A percentile compares a stretch with the other conserved stretches of the same genome.
These are phyloP conservation scores for Emydomyces testavorans DNA, from an alignment of 2,329 filamentous ascomycete genomes.

Conservation along the genomic window DNA sequence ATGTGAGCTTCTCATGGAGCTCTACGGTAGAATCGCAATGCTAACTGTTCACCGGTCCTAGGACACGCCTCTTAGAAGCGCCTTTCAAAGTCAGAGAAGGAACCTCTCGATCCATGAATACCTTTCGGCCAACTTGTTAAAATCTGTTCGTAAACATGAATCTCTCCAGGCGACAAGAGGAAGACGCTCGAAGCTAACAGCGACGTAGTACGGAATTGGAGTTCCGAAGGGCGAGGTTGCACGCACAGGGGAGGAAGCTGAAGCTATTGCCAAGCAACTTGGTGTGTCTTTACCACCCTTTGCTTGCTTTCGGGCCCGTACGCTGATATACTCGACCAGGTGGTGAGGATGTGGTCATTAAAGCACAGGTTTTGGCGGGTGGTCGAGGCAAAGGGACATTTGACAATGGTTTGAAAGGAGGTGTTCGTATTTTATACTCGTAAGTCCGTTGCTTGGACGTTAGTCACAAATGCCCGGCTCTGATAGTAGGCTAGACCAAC, in stretches of 20 bases:
- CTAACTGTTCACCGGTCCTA: slow-evolving; percentile 37
- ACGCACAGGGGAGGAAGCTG: slow-evolving; percentile 71
- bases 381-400: slow-evolving; percentile 96
- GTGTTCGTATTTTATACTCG: slow-evolving; percentile 98
- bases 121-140: slow-evolving; percentile 83
- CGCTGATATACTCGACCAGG: slow-evolving; percentile 34
- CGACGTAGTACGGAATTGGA: slow-evolving; percentile 72
- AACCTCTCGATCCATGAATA: slow-evolving; percentile 97
- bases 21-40: slow-evolving; percentile 24
- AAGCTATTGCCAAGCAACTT: slow-evolving; percentile 80
- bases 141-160: slow-evolving; percentile 39
- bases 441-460: slow-evolving; percentile 30
- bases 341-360: slow-evolving; percentile 95
- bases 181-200: background rate
- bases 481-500: slow-evolving; percentile 49
- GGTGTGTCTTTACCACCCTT: slow-evolving; percentile 40
- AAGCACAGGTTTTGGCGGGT: slow-evolving; percentile 96
- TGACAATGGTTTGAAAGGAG: slow-evolving; percentile 96
- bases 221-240: slow-evolving; percentile 86
- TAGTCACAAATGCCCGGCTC: background rate
- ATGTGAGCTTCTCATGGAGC: background rate
- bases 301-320: slow-evolving; percentile 6
- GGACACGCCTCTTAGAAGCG: slow-evolving; percentile 45
- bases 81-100: slow-evolving; percentile 64
- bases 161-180: background rate